A percentile compares a stretch with the other conserved stretches of the same genome.
Evolutionary conservation across 768 basidiomycete species (phyloP).

Genomic region (Leccinum obscurum): DNA sequence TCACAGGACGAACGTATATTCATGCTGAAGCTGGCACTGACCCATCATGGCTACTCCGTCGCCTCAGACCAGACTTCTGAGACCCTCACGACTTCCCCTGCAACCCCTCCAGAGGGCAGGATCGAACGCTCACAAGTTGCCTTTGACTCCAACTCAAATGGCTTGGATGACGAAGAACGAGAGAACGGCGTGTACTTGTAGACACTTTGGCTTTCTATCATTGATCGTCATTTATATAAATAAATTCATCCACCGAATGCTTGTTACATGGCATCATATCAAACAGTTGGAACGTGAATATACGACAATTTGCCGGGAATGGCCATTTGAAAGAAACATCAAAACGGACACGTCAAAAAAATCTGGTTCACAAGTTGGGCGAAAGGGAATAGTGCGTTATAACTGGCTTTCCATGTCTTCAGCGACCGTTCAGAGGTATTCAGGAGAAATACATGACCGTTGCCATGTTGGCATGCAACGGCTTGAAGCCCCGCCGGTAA

Average conservation of each 20-base stretch:
- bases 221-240: background rate
- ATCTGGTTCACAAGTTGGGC: background rate
- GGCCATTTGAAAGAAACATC: background rate
- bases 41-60: conserved; percentile 56
- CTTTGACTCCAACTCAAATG: conserved; percentile 13
- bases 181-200: conserved; percentile 32
- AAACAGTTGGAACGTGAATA: background rate
- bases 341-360: background rate
- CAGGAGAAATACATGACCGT: conserved; percentile 61
- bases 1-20: conserved; percentile 77
- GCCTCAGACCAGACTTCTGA: conserved; percentile 24
- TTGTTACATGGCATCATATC: conserved; percentile 4
- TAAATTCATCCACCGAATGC: background rate
- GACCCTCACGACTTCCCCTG: background rate
- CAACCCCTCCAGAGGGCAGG: background rate
- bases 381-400: background rate
- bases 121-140: conserved; percentile 5
- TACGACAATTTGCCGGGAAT: background rate
- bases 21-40: conserved; percentile 65
- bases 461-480: conserved; percentile 50
- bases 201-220: background rate
- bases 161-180: conserved; percentile 16
- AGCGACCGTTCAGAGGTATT: conserved; percentile 4
- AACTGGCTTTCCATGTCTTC: background rate
- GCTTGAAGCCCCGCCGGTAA: conserved; percentile 56